Conservation (phyloP, 2,329 filamentous ascomycete species). For the Monilinia vaccinii-corymbosi region DNA sequence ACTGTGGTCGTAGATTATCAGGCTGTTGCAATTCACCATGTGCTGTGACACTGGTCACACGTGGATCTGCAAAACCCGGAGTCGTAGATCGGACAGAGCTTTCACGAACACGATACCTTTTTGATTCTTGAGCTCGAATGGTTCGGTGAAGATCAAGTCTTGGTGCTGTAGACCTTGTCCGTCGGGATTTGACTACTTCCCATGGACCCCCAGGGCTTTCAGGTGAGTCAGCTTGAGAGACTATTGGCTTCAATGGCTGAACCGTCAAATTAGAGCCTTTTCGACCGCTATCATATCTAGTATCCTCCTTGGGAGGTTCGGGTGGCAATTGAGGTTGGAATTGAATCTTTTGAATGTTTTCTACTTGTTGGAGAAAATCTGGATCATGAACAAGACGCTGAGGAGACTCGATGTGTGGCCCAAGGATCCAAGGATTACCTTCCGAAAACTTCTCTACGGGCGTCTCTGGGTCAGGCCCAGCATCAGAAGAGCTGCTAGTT, state of each 20-base stretch:
- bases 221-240: background rate
- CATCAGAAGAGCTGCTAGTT: slow-evolving; percentile 40
- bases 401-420: slow-evolving; percentile 23
- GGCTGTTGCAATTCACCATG: slow-evolving; percentile 19
- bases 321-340: slow-evolving; percentile 16
- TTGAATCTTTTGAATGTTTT: slow-evolving; percentile 9
- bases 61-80: slow-evolving; percentile 20
- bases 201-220: slow-evolving; percentile 20
- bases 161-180: slow-evolving; percentile 16
- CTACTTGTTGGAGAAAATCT: slow-evolving; percentile 13
- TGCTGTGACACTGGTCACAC: slow-evolving; percentile 22
- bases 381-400: slow-evolving; percentile 16
- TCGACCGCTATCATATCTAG: slow-evolving; percentile 25
- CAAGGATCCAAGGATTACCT: slow-evolving; percentile 22
- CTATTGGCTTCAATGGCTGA: background rate
- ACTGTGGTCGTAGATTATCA: slow-evolving; percentile 14
- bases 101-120: slow-evolving; percentile 36
- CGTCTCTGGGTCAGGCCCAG: slow-evolving; percentile 33
- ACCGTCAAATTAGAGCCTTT: slow-evolving; percentile 22
- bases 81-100: slow-evolving; percentile 37
- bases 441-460: slow-evolving; percentile 27
- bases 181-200: slow-evolving; percentile 17
- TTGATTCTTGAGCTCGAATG: slow-evolving; percentile 32
- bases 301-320: slow-evolving; percentile 17
- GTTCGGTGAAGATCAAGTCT: slow-evolving; percentile 33